Evolutionary conservation across 106 monocot species (phyloP), one percentile per base, ranked within the genome.

Genomic region (Agapanthus africanus): DNA sequence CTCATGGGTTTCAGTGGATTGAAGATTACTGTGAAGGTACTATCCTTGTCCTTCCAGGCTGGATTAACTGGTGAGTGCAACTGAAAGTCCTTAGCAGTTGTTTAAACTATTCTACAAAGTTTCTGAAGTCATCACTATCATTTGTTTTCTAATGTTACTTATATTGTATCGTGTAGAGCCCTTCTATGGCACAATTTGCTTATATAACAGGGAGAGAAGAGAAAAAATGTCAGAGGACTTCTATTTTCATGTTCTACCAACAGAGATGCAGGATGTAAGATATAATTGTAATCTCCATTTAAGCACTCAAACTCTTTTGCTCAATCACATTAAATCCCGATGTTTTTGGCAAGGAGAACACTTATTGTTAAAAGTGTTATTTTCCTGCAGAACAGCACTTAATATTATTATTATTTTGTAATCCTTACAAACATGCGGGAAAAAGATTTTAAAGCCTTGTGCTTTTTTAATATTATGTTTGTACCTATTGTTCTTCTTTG

Each of bases 221-320:
- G 97, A 99, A 67, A 99, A 90, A 71, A 62, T 99, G 60, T 99
- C 97, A 19, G 97, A 99, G 64, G 97, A 99, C 73, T 99, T 90
- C 75, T 87, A 79, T 77, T 99, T 99, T 77, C 79, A 59, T 63
- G 62, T 92, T 78, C 76, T 87, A 27, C 93, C 97, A 22, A 81
- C 83, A 18, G 91, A 88, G 33, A 69, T 70, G 36, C 79, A 78
- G 36, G 87, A 92, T 71, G 95, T 95, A 86, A 88, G 84, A 57
- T 56, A 18, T 57, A 36, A n/a, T n/a, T n/a, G n/a, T n/a, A n/a
- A n/a, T n/a, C n/a, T n/a, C n/a, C n/a, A n/a, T 14, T 57, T 28
- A 57, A 57, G 56, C 56, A 28, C 14, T 57, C 10, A 61, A 15
- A 59, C 13, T 36, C 14, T 59, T n/a, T 4, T 36, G 35, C 35